These are phyloP conservation scores for Xylaria arbuscula DNA, from an alignment of 2,329 filamentous ascomycete species.

Conservation along the genomic window DNA sequence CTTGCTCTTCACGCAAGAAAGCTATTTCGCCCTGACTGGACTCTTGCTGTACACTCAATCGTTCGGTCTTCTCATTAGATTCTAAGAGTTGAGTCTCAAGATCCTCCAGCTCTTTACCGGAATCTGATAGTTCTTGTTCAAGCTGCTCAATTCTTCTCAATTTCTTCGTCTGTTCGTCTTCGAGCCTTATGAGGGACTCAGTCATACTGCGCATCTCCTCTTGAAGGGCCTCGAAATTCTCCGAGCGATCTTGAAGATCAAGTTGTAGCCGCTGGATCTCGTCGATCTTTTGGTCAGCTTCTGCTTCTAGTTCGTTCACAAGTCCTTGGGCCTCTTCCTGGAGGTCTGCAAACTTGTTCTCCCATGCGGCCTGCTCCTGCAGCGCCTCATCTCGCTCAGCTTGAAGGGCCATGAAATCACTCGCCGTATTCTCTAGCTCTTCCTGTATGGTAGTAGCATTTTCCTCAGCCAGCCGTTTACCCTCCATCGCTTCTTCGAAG, in stretches of 20 bases:
- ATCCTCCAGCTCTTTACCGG: constrained; percentile 86
- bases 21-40: constrained; percentile 92
- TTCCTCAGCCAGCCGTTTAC: constrained; percentile 70
- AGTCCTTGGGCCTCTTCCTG: constrained; percentile 73
- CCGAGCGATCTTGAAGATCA: constrained; percentile 79
- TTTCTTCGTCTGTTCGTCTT: constrained; percentile 88
- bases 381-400: constrained; percentile 88
- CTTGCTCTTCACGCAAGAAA: constrained; percentile 96
- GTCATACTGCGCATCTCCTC: constrained; percentile 93
- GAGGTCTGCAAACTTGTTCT: constrained; percentile 70
- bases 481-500: constrained; percentile 76
- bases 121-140: constrained; percentile 83
- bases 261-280: constrained; percentile 76
- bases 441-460: constrained; percentile 74
- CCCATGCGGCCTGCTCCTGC: constrained; percentile 69
- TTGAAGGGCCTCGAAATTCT: constrained; percentile 92
- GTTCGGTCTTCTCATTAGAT: constrained; percentile 86
- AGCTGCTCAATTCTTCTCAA: constrained; percentile 82
- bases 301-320: constrained; percentile 74
- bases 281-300: constrained; percentile 77
- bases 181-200: constrained; percentile 84
- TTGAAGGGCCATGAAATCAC: constrained; percentile 82
- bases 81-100: constrained; percentile 87
- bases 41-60: constrained; percentile 90
- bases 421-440: constrained; percentile 81